Evolutionary conservation across 1,284 basidiomycete species (phyloP).

Genomic region (Malassezia nana): DNA sequence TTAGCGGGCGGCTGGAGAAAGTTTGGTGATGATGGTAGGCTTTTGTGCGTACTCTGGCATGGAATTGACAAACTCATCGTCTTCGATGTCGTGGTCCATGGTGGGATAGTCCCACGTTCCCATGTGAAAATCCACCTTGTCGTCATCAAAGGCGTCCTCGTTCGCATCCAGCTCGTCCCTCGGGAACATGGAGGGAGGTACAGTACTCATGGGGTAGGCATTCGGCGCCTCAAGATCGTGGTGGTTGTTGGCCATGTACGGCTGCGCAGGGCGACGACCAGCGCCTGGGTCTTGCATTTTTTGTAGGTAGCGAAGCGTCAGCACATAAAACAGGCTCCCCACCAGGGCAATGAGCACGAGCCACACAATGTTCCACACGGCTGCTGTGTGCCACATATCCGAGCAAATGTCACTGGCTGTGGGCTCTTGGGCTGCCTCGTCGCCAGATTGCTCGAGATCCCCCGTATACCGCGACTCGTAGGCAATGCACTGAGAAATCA

Average conservation of each 20-base stretch:
- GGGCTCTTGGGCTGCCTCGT: neutral
- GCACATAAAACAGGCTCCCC: neutral
- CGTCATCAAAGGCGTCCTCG: slow-evolving; percentile 4
- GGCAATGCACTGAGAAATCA: neutral
- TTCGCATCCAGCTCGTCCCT: slow-evolving; percentile 1
- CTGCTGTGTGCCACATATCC: slow-evolving; percentile 3
- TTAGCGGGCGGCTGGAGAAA: neutral
- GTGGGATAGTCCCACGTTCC: neutral
- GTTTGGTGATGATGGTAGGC: neutral
- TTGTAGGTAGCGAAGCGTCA: neutral
- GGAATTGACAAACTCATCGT: neutral
- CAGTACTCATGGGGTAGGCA: neutral
- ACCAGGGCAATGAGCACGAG: slow-evolving; percentile 8
- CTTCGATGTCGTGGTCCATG: neutral
- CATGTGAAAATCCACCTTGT: neutral
- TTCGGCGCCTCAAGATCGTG: neutral
- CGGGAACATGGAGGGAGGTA: neutral
- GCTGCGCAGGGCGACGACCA: neutral
- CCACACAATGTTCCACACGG: slow-evolving; percentile 14
- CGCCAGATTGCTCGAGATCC: neutral
- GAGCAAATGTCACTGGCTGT: neutral
- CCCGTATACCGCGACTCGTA: neutral
- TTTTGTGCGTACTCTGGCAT: neutral
- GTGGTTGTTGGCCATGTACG: neutral
- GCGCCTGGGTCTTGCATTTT: slow-evolving; percentile 1